These are phyloP conservation scores for Hypoxylon fragiforme DNA, from an alignment of 495 filamentous ascomycete species.

Conservation along the genomic window DNA sequence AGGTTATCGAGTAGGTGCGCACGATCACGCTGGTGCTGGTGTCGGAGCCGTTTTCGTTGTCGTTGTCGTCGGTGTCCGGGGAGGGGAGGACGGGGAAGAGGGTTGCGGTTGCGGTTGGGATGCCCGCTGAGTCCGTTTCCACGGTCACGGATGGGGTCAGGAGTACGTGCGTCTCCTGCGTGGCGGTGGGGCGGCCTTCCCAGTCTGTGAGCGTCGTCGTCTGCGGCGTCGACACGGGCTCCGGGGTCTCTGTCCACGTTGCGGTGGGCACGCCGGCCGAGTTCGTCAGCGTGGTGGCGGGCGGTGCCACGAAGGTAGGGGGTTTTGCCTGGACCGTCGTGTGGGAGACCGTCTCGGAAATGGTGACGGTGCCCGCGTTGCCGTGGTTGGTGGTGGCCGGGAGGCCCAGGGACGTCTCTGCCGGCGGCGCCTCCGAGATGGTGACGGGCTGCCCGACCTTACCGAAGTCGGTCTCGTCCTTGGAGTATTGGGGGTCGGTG, in stretches of 20 bases:
- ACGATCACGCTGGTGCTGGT: slow-evolving; percentile 7
- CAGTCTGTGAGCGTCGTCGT: slow-evolving; percentile 31
- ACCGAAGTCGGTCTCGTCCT: slow-evolving; percentile 14
- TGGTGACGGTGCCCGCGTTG: slow-evolving; percentile 10
- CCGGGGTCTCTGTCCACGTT: slow-evolving; percentile 34
- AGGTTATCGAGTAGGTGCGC: slow-evolving; percentile 29
- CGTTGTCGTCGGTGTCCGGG: background rate
- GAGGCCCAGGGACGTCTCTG: background rate
- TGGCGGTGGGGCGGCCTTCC: slow-evolving; percentile 31
- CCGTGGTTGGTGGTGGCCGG: slow-evolving; percentile 10
- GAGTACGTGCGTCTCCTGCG: slow-evolving; percentile 30
- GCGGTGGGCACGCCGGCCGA: slow-evolving; percentile 23
- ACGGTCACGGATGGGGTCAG: slow-evolving; percentile 24
- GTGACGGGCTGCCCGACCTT: slow-evolving; percentile 5
- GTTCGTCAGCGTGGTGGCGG: slow-evolving; percentile 27
- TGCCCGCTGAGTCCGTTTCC: slow-evolving; percentile 33
- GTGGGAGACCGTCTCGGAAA: slow-evolving; percentile 14
- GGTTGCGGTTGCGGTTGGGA: slow-evolving; percentile 36
- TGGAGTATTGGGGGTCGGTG: slow-evolving; percentile 5
- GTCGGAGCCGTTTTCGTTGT: background rate
- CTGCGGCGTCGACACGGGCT: slow-evolving; percentile 31
- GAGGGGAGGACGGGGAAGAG: slow-evolving; percentile 32
- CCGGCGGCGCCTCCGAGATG: slow-evolving; percentile 1
- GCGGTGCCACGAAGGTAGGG: slow-evolving; percentile 26
- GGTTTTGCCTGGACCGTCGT: background rate